A percentile compares a stretch with the other conserved stretches of the same genome.
phyloP scores from a whole-genome alignment of 345 rosid genomes.

The Zanthoxylum bungeanum region DNA sequence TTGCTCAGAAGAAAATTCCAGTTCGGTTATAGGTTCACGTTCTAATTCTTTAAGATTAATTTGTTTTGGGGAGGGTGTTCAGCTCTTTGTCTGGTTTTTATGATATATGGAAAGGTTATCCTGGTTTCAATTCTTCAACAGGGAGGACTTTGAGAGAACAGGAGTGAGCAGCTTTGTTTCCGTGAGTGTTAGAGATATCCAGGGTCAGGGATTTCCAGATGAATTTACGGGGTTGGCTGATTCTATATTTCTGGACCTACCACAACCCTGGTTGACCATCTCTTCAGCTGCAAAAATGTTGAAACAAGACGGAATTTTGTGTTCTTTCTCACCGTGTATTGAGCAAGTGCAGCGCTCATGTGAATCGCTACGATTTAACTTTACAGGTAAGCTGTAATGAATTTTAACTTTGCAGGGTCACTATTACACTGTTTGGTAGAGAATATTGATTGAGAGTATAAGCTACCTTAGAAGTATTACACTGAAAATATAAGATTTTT shows the following conservation, averaged over 20 bases:
- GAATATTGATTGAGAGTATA: too few species aligned
- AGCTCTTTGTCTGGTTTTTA: too few species aligned
- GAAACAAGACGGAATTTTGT: constrained; percentile 71
- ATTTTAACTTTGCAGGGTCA: not conserved
- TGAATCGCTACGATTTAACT: constrained; percentile 63
- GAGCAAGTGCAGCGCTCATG: constrained; percentile 94
- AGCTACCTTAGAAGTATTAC: too few species aligned
- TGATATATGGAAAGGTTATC: not conserved
- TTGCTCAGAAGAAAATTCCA: not conserved
- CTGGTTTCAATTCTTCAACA: constrained; percentile 23
- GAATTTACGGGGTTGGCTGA: constrained; percentile 59
- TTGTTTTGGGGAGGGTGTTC: not conserved
- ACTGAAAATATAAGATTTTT: not conserved
- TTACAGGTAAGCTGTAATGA: constrained; percentile 49
- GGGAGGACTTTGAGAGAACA: constrained; percentile 84
- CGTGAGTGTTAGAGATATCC: constrained; percentile 86
- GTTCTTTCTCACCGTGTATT: constrained; percentile 96
- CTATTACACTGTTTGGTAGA: too few species aligned
- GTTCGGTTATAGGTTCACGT: not conserved
- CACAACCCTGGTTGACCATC: constrained; percentile 84
- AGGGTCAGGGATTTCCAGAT: constrained; percentile 86
- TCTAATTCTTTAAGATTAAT: not conserved
- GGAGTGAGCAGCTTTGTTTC: constrained; percentile 69
- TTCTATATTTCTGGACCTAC: constrained; percentile 78
- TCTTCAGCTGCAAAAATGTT: constrained; percentile 80